Conservation (phyloP, 164 flowering plant species). For the Piper betle region DNA sequence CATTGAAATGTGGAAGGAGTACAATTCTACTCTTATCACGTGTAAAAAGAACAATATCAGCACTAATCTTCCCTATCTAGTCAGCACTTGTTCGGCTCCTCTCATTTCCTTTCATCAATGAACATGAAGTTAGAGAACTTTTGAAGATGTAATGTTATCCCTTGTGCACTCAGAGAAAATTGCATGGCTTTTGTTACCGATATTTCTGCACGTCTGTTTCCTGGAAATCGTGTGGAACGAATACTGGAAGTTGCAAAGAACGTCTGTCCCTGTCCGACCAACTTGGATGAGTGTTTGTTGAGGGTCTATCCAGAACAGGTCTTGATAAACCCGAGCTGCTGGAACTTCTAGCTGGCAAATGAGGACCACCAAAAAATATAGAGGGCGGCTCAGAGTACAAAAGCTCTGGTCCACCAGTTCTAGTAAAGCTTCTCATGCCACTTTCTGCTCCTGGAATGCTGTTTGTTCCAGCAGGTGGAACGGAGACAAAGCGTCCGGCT, state of each 20-base stretch:
- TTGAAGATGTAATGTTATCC: neutral
- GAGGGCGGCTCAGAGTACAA: slow-evolving; percentile 71
- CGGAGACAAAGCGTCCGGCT: slow-evolving; percentile 72
- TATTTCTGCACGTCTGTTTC: slow-evolving; percentile 25
- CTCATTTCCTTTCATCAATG: neutral
- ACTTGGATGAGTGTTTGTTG: slow-evolving; percentile 29
- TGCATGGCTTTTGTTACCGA: slow-evolving; percentile 2
- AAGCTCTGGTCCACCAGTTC: slow-evolving; percentile 49
- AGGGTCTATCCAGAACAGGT: slow-evolving; percentile 22
- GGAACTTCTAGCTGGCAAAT: slow-evolving; percentile 22
- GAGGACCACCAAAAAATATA: slow-evolving; percentile 91
- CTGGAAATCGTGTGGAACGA: slow-evolving; percentile 59
- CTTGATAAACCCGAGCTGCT: slow-evolving; percentile 14
- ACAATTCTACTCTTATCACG: no score
- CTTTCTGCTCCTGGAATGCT: neutral
- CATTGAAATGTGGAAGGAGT: no score
- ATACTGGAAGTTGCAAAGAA: slow-evolving; percentile 74
- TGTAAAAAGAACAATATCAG: neutral
- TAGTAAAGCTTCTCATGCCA: slow-evolving; percentile 15
- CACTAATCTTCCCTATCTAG: neutral
- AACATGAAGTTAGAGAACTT: neutral
- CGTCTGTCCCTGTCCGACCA: slow-evolving; percentile 44
- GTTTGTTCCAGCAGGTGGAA: slow-evolving; percentile 20
- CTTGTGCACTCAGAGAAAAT: neutral
- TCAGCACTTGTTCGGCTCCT: neutral